Percentiles rank a stretch among this genome's conserved stretches.
phyloP scores from a whole-genome alignment of 2,329 filamentous ascomycete genomes.

The Paecilomyces formosus region DNA sequence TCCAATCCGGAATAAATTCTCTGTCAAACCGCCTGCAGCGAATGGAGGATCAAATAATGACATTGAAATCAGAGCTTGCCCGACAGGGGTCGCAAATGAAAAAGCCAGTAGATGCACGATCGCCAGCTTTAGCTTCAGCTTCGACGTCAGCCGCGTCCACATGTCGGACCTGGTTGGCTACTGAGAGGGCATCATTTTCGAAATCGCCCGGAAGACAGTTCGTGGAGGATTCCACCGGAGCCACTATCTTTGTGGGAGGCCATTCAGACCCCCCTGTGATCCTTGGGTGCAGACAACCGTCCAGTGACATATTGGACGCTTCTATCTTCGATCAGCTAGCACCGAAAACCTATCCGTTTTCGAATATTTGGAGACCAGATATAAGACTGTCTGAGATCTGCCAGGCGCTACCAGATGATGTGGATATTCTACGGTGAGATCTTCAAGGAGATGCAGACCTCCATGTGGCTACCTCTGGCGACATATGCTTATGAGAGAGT shows the following conservation, averaged over 20 bases:
- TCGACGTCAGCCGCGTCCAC: background rate
- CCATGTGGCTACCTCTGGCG: background rate
- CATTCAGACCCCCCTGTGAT: constrained; percentile 13
- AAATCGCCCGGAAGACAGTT: constrained; percentile 12
- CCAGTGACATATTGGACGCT: constrained; percentile 6
- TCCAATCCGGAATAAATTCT: background rate
- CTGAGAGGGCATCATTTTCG: background rate
- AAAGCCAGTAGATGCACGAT: background rate
- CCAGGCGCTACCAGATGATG: constrained; percentile 14
- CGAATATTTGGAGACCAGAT: constrained; percentile 15
- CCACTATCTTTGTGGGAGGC: constrained; percentile 14
- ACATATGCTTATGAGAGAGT: background rate
- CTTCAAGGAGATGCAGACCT: background rate
- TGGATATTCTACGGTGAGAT: constrained; percentile 14
- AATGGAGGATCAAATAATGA: constrained; percentile 15
- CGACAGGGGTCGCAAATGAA: background rate
- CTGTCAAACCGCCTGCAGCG: constrained; percentile 8
- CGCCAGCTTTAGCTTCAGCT: background rate
- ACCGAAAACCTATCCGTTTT: constrained; percentile 15
- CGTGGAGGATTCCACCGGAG: constrained; percentile 15
- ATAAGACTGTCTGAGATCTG: constrained; percentile 10
- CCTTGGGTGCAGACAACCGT: constrained; percentile 8
- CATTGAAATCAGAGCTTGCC: constrained; percentile 12
- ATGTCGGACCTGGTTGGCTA: background rate
- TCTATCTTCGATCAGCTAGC: constrained; percentile 11